Conservation (phyloP, 768 basidiomycete species). For the Boletus reticulatus region DNA sequence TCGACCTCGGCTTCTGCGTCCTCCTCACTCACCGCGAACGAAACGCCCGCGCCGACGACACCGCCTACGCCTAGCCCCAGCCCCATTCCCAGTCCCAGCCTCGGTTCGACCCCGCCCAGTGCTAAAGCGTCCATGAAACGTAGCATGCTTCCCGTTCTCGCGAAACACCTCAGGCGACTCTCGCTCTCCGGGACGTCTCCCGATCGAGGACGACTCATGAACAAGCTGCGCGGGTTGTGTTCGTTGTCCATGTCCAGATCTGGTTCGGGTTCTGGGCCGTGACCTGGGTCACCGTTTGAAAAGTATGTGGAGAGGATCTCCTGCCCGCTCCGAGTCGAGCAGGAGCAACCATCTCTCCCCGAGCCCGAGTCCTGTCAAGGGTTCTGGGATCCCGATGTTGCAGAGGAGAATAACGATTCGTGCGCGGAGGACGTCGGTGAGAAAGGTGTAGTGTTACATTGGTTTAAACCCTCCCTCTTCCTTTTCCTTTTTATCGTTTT, state of each 20-base stretch:
- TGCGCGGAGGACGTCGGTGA: conserved; percentile 19
- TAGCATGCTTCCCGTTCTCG: conserved; percentile 30
- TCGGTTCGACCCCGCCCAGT: conserved; percentile 1
- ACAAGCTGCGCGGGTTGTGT: no score
- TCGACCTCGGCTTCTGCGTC: conserved; percentile 9
- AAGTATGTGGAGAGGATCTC: no score
- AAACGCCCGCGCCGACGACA: conserved; percentile 22
- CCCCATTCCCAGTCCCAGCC: neutral
- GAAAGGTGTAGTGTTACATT: conserved; percentile 8
- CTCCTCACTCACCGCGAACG: conserved; percentile 21
- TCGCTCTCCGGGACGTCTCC: conserved; percentile 17
- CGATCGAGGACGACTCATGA: conserved; percentile 24
- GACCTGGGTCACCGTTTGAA: no score
- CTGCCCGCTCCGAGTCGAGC: no score
- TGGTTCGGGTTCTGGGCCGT: no score
- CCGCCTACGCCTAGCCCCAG: conserved; percentile 24
- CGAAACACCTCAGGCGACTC: conserved; percentile 25
- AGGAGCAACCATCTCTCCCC: conserved; percentile 10
- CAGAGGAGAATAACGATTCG: conserved; percentile 29
- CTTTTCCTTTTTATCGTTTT: neutral
- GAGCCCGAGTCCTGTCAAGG: conserved; percentile 22
- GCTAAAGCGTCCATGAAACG: conserved; percentile 9
- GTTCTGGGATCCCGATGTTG: conserved; percentile 29
- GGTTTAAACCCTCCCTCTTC: no score
- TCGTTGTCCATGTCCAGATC: no score